A percentile compares a stretch with the other conserved stretches of the same genome.
These are phyloP conservation scores for Wallemia hederae DNA, from an alignment of 1,284 basidiomycete species.

Conservation along the genomic window DNA sequence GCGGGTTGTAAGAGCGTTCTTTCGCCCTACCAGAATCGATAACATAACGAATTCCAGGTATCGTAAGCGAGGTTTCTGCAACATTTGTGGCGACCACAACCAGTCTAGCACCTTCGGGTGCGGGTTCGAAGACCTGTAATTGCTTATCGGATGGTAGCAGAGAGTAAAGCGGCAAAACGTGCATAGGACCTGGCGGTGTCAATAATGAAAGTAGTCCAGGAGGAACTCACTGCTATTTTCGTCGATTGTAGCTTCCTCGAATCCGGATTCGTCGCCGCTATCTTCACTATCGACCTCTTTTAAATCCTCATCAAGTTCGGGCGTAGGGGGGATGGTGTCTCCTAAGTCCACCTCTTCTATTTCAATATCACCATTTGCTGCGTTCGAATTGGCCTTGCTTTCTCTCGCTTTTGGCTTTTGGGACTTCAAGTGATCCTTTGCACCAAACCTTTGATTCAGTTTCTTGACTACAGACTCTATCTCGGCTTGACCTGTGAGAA, in stretches of 20 bases:
- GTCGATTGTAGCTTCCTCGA: conserved; percentile 14
- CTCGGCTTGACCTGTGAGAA: conserved; percentile 49
- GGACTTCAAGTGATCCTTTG: conserved; percentile 22
- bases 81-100: conserved; percentile 50
- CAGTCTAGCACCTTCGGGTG: conserved; percentile 31
- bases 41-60: conserved; percentile 44
- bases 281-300: conserved; percentile 17
- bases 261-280: conserved; percentile 16
- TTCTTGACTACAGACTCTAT: conserved; percentile 34
- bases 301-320: conserved; percentile 14
- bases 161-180: conserved; percentile 43
- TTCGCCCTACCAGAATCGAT: conserved; percentile 47
- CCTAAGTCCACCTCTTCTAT: conserved; percentile 58
- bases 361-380: conserved; percentile 25
- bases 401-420: conserved; percentile 23
- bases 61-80: conserved; percentile 48
- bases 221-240: conserved; percentile 15
- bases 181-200: conserved; percentile 26
- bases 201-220: conserved; percentile 1
- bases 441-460: conserved; percentile 48
- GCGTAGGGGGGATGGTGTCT: conserved; percentile 4
- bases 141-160: conserved; percentile 40
- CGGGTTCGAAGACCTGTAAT: conserved; percentile 37
- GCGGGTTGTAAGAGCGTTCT: conserved; percentile 37
- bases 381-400: conserved; percentile 9